phyloP scores from a whole-genome alignment of 1,139 yeast species.

The Saccharomyces uvarum region DNA sequence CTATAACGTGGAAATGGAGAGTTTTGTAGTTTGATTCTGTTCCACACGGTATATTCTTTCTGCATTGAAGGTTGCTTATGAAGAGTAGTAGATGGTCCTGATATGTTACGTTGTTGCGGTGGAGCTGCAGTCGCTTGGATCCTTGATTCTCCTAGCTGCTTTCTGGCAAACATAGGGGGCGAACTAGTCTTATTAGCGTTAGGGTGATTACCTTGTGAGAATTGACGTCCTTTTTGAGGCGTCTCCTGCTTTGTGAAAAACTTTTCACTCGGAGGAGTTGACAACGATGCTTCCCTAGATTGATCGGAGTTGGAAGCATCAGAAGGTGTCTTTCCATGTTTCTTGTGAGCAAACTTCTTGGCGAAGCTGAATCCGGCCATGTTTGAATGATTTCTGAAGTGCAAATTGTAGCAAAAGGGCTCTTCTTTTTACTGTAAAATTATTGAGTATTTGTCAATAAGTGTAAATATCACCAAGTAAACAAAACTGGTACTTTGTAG shows the following conservation, averaged over 20 bases:
- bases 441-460: not conserved
- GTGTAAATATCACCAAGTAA: not conserved
- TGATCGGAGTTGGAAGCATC: not conserved
- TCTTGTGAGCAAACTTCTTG: not conserved
- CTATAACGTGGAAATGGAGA: constrained; percentile 94
- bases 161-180: not conserved
- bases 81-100: constrained; percentile 25
- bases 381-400: not conserved
- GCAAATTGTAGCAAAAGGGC: not conserved
- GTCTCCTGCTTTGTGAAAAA: not conserved
- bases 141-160: constrained; percentile 7
- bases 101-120: constrained; percentile 25
- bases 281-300: constrained; percentile 3
- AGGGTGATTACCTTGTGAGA: not conserved
- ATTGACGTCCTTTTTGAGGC: constrained; percentile 1
- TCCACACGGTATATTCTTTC: constrained; percentile 55
- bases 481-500: not conserved
- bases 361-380: constrained; percentile 1
- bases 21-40: constrained; percentile 55
- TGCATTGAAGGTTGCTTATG: constrained; percentile 8
- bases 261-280: not conserved
- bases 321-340: not conserved
- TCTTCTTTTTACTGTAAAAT: not conserved
- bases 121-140: constrained; percentile 27
- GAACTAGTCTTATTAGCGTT: constrained; percentile 1